A percentile compares a stretch with the other conserved stretches of the same genome.
These are phyloP conservation scores for Lepidium sativum DNA, from an alignment of 345 rosid species.

Conservation along the genomic window DNA sequence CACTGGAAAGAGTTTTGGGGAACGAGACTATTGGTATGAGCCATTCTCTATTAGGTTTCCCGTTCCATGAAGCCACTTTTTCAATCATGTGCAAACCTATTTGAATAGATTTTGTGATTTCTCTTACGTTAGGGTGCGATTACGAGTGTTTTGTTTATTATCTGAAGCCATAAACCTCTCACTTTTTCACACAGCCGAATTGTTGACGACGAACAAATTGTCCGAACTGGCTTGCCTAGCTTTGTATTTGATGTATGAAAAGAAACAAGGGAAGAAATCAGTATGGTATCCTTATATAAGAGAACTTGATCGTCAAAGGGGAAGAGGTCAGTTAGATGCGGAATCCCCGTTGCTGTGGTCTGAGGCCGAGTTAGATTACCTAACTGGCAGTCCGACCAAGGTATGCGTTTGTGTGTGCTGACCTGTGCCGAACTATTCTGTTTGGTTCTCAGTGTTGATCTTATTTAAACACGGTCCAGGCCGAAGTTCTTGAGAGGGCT, in stretches of 20 bases:
- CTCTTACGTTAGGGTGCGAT: background rate
- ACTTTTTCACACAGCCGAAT: constrained; percentile 50
- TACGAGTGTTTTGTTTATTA: background rate
- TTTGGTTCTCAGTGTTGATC: background rate
- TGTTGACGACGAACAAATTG: constrained; percentile 78
- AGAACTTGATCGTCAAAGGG: constrained; percentile 98
- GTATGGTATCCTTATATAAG: constrained; percentile 91
- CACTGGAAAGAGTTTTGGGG: constrained; percentile 92
- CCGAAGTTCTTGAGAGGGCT: constrained; percentile 79
- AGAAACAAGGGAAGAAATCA: constrained; percentile 90
- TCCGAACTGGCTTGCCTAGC: constrained; percentile 95
- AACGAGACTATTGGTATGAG: constrained; percentile 87
- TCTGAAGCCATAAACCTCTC: background rate
- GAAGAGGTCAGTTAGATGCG: constrained; percentile 86
- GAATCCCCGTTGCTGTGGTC: constrained; percentile 97
- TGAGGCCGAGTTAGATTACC: constrained; percentile 70
- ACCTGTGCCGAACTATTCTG: background rate
- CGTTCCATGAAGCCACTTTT: background rate
- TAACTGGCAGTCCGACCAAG: constrained; percentile 93
- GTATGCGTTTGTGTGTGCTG: constrained; percentile 28
- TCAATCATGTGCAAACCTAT: background rate
- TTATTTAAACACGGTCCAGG: constrained; percentile 38
- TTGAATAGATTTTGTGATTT: background rate
- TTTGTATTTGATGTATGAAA: constrained; percentile 93
- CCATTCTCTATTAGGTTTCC: constrained; percentile 5